Percentiles rank a stretch among this genome's conserved stretches.
Conservation (phyloP, 1,284 basidiomycete species). For the Ceratobasidium sp. region DNA sequence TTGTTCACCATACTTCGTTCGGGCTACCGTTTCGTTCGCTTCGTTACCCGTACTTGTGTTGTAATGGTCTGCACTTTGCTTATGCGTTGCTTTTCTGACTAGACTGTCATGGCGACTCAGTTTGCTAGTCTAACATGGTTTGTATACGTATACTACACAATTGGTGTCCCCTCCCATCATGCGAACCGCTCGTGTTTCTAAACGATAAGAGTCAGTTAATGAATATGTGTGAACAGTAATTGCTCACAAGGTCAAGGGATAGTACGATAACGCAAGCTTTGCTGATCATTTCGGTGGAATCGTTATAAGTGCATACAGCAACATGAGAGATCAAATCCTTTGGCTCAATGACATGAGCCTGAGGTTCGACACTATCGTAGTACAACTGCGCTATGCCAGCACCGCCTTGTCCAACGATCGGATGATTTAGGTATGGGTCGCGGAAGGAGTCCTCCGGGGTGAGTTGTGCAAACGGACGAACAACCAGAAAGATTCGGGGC, state of each 20-base stretch:
- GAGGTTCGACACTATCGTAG: background rate
- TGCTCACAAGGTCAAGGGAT: background rate
- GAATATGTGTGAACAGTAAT: background rate
- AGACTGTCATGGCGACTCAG: too few relatives aligned
- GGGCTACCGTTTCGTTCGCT: too few relatives aligned
- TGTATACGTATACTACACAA: too few relatives aligned
- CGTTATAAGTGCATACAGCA: background rate
- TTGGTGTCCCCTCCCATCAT: too few relatives aligned
- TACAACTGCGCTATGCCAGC: background rate
- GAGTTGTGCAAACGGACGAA: background rate
- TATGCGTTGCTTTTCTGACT: too few relatives aligned
- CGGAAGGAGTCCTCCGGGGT: background rate
- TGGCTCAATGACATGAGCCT: background rate
- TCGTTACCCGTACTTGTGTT: too few relatives aligned
- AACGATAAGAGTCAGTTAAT: background rate
- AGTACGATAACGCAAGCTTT: background rate
- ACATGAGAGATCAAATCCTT: background rate
- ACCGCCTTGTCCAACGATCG: background rate
- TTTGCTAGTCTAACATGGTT: too few relatives aligned
- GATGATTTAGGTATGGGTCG: conserved; percentile 1
- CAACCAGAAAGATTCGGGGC: background rate
- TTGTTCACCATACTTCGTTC: too few relatives aligned
- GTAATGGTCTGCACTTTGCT: too few relatives aligned
- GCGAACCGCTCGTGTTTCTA: too few relatives aligned
- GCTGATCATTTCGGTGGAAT: background rate